phyloP scores from a whole-genome alignment of 192 early-diverging fungal genomes.

The Coemansia sp. region DNA sequence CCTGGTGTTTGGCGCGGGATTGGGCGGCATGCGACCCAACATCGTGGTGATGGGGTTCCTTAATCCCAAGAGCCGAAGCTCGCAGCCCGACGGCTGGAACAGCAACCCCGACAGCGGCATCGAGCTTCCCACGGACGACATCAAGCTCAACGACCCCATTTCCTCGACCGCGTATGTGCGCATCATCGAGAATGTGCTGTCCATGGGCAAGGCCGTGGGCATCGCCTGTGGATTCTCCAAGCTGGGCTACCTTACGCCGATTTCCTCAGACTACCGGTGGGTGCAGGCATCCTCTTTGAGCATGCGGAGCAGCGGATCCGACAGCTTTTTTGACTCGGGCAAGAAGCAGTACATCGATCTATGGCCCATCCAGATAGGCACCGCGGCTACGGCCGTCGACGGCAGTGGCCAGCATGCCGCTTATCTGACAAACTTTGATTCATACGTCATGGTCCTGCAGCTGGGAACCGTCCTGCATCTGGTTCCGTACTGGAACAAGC shows the following conservation, averaged over 20 bases:
- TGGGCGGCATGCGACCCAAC: conserved; percentile 68
- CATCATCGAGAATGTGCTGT: conserved; percentile 68
- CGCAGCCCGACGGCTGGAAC: background rate
- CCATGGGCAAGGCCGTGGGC: conserved; percentile 66
- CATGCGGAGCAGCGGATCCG: background rate
- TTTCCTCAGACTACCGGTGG: background rate
- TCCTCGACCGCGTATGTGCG: conserved; percentile 60
- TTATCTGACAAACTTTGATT: conserved; percentile 60
- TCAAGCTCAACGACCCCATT: conserved; percentile 59
- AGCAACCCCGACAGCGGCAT: conserved; percentile 4
- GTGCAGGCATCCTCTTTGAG: background rate
- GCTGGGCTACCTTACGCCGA: conserved; percentile 40
- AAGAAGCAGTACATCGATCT: conserved; percentile 63
- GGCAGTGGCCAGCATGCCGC: conserved; percentile 23
- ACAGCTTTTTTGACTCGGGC: conserved; percentile 13
- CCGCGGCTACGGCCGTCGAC: conserved; percentile 14
- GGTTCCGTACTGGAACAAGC: conserved; percentile 65
- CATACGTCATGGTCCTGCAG: conserved; percentile 72
- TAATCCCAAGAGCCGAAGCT: conserved; percentile 26
- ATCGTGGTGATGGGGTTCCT: conserved; percentile 63
- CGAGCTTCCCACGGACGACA: conserved; percentile 57
- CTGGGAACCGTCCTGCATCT: conserved; percentile 70
- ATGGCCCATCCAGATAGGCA: conserved; percentile 69
- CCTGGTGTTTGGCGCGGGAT: conserved; percentile 60
- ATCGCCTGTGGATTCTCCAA: conserved; percentile 62